Conservation (phyloP, 139 green algal genomes). For the Gonium pectorale region DNA sequence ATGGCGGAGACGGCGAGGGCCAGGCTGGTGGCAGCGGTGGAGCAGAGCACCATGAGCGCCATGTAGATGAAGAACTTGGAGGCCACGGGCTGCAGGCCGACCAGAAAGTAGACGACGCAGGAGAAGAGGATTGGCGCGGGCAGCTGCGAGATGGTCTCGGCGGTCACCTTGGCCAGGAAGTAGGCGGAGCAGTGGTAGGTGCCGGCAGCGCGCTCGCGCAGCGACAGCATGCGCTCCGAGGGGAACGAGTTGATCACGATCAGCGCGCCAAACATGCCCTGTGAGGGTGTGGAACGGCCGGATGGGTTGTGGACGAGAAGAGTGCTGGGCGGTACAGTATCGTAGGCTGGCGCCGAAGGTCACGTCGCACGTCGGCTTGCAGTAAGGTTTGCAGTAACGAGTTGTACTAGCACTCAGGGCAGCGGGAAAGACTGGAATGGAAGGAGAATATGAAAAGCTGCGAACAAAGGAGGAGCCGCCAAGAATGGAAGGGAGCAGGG, state of each 20-base stretch:
- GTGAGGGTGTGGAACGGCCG: conserved; percentile 47
- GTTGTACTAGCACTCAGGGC: no score
- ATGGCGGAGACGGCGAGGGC: conserved; percentile 56
- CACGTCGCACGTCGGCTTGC: no score
- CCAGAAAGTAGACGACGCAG: conserved; percentile 69
- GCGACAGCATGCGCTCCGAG: conserved; percentile 60
- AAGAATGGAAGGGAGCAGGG: no score
- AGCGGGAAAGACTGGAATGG: background rate
- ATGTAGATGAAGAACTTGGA: conserved; percentile 46
- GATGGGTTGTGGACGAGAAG: conserved; percentile 65
- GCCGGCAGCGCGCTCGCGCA: conserved; percentile 64
- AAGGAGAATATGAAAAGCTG: no score
- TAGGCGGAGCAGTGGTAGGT: conserved; percentile 70
- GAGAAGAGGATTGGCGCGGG: conserved; percentile 59
- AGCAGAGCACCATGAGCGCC: conserved; percentile 70
- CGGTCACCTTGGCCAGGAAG: conserved; percentile 66
- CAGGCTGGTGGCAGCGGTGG: conserved; percentile 53
- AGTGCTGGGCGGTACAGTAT: conserved; percentile 17
- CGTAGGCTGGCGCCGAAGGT: no score
- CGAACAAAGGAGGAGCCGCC: no score
- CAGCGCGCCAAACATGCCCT: conserved; percentile 66
- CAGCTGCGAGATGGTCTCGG: conserved; percentile 61
- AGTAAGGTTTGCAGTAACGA: no score
- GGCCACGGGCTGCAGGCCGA: conserved; percentile 57
- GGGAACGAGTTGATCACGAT: conserved; percentile 72